Evolutionary conservation across 2,329 filamentous ascomycete species (phyloP), one percentile per base, ranked within the genome.

Genomic region (Ophiocordyceps camponoti-floridani): DNA sequence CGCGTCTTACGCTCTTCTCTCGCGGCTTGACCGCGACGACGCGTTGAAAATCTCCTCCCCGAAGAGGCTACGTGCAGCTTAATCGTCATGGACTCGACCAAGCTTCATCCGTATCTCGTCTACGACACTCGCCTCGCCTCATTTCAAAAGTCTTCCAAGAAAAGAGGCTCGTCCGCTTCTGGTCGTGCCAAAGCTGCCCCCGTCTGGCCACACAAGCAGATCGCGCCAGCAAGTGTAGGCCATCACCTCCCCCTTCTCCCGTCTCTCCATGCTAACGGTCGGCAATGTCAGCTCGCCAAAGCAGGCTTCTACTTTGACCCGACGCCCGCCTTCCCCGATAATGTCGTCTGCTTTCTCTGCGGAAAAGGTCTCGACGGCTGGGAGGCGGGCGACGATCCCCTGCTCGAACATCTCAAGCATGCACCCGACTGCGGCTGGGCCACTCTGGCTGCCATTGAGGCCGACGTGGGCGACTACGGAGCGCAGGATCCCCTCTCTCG

Each of bases 261-360:
- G 10, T 41, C 4, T 14, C 10, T 38, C 18, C 30, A 5, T 47
- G 45, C 51, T 59, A 44, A 63, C 52, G 23, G 23, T 5, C 35
- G n/a, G 6, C 30, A 12, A 5, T 27, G 40, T 41, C 57, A 94
- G 83, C 79, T 98, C 54, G 89, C 91, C 4, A 78, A 76, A 56
- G 89, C 91, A 46, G 91, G 91, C 35, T 94, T 98, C 65, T 91
- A 82, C 64, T 96, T 85, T 64, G 75, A 79, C 48, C 89, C 91
- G 2, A 77, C 75, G 13, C 69, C 75, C 44, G 72, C 76, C 42
- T 84, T 79, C 55, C 80, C 80, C 35, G 91, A 98, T 61, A 96
- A 96, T 60, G 84, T 84, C 42, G 75, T 77, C 52, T 98, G 91
- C 61, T 96, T 93, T 61, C 70, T 87, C 35, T 98, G 91, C 64